phyloP scores from a whole-genome alignment of 495 filamentous ascomycete genomes.

The Durotheca rogersii region DNA sequence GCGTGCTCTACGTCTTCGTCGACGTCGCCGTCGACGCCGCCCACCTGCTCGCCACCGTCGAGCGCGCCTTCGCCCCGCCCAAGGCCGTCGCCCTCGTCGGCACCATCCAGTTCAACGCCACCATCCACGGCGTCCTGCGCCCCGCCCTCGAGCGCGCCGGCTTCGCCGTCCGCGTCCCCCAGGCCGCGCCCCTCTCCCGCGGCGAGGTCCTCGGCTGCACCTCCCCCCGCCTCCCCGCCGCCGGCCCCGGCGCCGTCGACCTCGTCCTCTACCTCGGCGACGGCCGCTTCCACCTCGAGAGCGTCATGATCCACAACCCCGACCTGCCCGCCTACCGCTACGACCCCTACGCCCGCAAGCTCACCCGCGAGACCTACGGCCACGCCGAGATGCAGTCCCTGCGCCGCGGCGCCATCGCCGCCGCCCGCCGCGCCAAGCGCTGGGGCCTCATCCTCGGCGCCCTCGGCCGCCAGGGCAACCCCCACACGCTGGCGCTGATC shows the following conservation, averaged over 20 bases:
- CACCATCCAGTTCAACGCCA: constrained; percentile 98
- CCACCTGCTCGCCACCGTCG: constrained; percentile 83
- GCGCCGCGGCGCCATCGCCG: constrained; percentile 71
- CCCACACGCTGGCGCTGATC: constrained; percentile 84
- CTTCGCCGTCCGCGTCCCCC: constrained; percentile 80
- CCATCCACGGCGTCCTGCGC: constrained; percentile 80
- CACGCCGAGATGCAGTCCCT: constrained; percentile 86
- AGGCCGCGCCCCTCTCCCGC: constrained; percentile 87
- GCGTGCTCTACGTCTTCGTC: constrained; percentile 96
- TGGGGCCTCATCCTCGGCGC: constrained; percentile 95
- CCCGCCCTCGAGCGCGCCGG: constrained; percentile 75
- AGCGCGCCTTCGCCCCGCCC: constrained; percentile 79
- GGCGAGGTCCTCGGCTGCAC: constrained; percentile 97
- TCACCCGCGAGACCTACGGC: constrained; percentile 86
- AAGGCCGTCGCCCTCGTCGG: constrained; percentile 91
- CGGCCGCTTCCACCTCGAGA: constrained; percentile 95
- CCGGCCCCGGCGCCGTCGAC: constrained; percentile 59
- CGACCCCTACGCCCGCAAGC: constrained; percentile 89
- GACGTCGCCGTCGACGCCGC: constrained; percentile 91
- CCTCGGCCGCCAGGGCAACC: constrained; percentile 91
- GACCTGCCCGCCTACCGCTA: constrained; percentile 88
- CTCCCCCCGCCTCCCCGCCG: constrained; percentile 67
- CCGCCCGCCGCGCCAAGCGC: constrained; percentile 72
- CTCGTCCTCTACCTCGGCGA: constrained; percentile 91
- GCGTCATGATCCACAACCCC: constrained; percentile 98